Evolutionary conservation across 371 early-diverging fungal genomes (phyloP).

Genomic region (Caulochytrium protostelioides): DNA sequence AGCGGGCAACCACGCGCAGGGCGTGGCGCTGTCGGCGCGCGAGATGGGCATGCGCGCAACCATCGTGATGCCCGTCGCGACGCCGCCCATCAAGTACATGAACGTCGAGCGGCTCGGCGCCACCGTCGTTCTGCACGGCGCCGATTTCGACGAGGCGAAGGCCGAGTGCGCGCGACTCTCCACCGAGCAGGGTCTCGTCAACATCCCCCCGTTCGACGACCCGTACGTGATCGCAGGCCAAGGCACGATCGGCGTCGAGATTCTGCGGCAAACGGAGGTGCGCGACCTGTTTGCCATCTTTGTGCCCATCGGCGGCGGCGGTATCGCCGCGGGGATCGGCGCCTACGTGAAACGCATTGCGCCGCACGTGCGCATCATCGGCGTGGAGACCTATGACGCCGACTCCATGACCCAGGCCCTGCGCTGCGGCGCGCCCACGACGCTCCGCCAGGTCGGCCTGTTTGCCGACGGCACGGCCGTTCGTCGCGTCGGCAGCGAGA

Average conservation of each 20-base stretch:
- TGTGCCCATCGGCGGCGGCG: conserved; percentile 84
- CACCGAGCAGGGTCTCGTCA: conserved; percentile 43
- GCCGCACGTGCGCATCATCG: conserved; percentile 65
- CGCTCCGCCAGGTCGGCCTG: conserved; percentile 61
- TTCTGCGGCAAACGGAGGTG: conserved; percentile 45
- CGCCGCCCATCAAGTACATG: conserved; percentile 59
- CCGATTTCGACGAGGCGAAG: conserved; percentile 86
- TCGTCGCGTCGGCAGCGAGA: conserved; percentile 66
- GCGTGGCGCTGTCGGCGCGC: conserved; percentile 70
- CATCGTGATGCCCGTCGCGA: conserved; percentile 79
- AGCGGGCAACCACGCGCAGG: conserved; percentile 92
- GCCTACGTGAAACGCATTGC: conserved; percentile 63
- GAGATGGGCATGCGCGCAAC: conserved; percentile 74
- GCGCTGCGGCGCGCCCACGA: conserved; percentile 30
- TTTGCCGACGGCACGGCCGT: conserved; percentile 96
- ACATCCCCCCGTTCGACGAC: conserved; percentile 92
- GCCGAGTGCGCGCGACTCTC: conserved; percentile 49
- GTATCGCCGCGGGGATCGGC: conserved; percentile 72
- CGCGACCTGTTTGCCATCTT: conserved; percentile 62
- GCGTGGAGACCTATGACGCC: conserved; percentile 76
- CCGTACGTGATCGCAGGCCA: conserved; percentile 96
- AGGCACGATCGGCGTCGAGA: conserved; percentile 85
- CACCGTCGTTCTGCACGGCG: conserved; percentile 59
- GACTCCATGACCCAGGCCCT: conserved; percentile 71
- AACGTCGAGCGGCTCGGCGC: conserved; percentile 83